A percentile compares a stretch with the other conserved stretches of the same genome.
These are phyloP conservation scores for Ganoderma lucidum DNA, from an alignment of 1,284 basidiomycete genomes.

Conservation along the genomic window DNA sequence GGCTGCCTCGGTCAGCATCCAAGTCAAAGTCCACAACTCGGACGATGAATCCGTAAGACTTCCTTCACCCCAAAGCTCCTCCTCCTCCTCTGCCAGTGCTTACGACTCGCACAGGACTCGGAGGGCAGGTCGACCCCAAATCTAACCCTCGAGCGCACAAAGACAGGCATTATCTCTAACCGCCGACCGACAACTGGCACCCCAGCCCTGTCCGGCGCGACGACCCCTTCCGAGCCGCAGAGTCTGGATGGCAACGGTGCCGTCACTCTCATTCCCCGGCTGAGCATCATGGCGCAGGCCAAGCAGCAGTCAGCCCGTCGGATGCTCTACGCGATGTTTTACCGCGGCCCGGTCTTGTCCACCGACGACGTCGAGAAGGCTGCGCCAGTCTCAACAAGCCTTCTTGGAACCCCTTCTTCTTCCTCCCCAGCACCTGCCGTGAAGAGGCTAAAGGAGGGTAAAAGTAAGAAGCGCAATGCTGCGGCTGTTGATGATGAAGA, in stretches of 20 bases:
- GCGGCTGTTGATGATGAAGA: constrained; percentile 29
- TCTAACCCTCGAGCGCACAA: constrained; percentile 61
- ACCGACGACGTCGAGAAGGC: constrained; percentile 47
- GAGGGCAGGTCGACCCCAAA: constrained; percentile 29
- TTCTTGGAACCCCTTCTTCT: constrained; percentile 2
- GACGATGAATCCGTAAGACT: constrained; percentile 52
- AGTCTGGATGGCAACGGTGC: constrained; percentile 37
- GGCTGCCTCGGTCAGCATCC: constrained; percentile 80
- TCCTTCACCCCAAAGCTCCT: constrained; percentile 15
- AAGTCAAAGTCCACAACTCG: constrained; percentile 65
- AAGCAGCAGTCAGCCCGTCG: constrained; percentile 82
- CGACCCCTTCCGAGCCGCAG: constrained; percentile 50
- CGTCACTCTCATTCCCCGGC: constrained; percentile 43
- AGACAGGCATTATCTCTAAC: constrained; percentile 81
- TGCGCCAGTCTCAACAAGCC: neutral
- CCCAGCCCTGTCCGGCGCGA: constrained; percentile 55
- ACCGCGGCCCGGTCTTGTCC: constrained; percentile 73
- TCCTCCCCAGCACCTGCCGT: constrained; percentile 7
- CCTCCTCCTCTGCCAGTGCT: constrained; percentile 3
- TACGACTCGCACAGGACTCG: neutral
- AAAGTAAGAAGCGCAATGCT: constrained; percentile 31
- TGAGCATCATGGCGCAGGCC: constrained; percentile 68
- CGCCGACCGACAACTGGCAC: constrained; percentile 64
- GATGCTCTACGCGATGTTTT: constrained; percentile 82
- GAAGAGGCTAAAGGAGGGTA: constrained; percentile 28